Evolutionary conservation across 2,329 filamentous ascomycete species (phyloP), one percentile per base, ranked within the genome.

Genomic region (Knufia petricola): DNA sequence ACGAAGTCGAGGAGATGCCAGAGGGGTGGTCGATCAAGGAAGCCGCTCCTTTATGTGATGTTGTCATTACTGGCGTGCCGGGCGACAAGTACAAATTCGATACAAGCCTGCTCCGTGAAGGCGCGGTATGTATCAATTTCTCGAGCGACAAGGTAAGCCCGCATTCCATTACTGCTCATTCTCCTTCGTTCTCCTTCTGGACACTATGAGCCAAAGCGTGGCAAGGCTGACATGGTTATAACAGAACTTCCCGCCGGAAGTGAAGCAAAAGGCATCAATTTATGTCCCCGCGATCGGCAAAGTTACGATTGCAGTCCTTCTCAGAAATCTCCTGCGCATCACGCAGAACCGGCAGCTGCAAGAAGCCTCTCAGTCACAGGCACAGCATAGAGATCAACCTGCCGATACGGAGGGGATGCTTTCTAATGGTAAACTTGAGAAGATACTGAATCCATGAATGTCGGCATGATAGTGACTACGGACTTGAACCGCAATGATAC

Each of bases 91-190:
- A 84, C 77, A 95, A 96, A 73, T 85, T 98, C 21, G 86, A 89
- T 4, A 84, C 83, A 2, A 78, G 86, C 45, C 72, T 92, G 53
- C 74, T 98, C 60, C 79, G 87, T 40, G 86, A 95, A 49, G 92
- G 92, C 41, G 89, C 87, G 24, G 87, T 95, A n/a, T 98, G 92
- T 74, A 89, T 98, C 71, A 98, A 98, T 70, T 96, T 98, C 66
- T 94, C 88, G 6, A 95, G 87, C 45, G 87, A 85, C 67, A 87
- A 89, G 74, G 77, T 79, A 60, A 51, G 66, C 46, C 42, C 37
- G 15, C 38, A 17, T 26, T 30, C 21, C 21, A 21, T 12, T 10
- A n/a, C n/a, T n/a, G n/a, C n/a, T n/a, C n/a, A n/a, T n/a, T n/a
- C n/a, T n/a, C n/a, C n/a, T n/a, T n/a, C n/a, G n/a, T n/a, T n/a